phyloP scores from a whole-genome alignment of 495 filamentous ascomycete genomes.

The Talaromyces liani region DNA sequence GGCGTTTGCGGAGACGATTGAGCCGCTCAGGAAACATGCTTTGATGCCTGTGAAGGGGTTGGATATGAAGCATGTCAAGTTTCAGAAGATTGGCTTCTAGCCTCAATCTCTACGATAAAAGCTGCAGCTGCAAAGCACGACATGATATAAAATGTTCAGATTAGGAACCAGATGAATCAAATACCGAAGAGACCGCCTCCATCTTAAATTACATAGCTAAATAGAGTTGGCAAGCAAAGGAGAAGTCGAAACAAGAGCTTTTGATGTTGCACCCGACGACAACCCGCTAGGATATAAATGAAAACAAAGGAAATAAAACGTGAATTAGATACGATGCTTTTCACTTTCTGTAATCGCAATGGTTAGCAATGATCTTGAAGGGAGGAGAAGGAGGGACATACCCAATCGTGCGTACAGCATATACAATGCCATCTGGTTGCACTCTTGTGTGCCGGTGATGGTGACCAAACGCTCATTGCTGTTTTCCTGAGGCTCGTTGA shows the following conservation, averaged over 20 bases:
- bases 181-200: constrained; percentile 20
- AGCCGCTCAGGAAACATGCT: constrained; percentile 29
- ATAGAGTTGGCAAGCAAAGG: constrained; percentile 18
- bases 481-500: constrained; percentile 98
- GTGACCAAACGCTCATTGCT: constrained; percentile 97
- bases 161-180: constrained; percentile 7
- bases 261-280: constrained; percentile 2
- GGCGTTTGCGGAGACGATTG: constrained; percentile 33
- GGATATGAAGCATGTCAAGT: constrained; percentile 38
- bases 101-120: not conserved
- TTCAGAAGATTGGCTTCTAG: constrained; percentile 21
- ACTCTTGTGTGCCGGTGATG: constrained; percentile 94
- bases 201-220: constrained; percentile 36
- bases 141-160: not conserved
- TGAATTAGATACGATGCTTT: constrained; percentile 61
- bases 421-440: constrained; percentile 98
- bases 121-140: not conserved
- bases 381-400: constrained; percentile 30
- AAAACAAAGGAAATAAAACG: not conserved
- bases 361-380: constrained; percentile 18
- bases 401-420: constrained; percentile 97
- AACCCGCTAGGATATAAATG: not conserved
- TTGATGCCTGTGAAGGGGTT: constrained; percentile 26
- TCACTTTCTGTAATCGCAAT: constrained; percentile 63
- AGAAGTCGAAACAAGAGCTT: constrained; percentile 11